Percentiles rank a stretch among this genome's conserved stretches.
Conservation (phyloP, 164 flowering plant genomes). For the Annona squamosa region DNA sequence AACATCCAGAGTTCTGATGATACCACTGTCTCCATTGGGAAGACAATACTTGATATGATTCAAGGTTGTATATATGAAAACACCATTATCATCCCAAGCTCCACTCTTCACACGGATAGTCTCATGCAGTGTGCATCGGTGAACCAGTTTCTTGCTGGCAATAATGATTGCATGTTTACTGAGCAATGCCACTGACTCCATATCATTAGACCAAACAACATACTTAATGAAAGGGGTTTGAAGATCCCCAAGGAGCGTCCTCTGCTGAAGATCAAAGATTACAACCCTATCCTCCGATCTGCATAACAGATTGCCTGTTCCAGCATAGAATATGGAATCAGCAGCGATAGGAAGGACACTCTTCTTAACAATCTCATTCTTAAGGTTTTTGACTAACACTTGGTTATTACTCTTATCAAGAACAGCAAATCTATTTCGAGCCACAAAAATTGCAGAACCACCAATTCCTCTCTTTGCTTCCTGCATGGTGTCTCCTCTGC, state of each 20-base stretch:
- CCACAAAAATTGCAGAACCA: constrained; percentile 74
- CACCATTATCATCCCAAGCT: constrained; percentile 89
- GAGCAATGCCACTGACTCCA: constrained; percentile 87
- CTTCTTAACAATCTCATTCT: constrained; percentile 74
- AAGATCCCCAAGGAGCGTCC: constrained; percentile 78
- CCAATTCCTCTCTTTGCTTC: constrained; percentile 85
- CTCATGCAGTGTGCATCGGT: constrained; percentile 86
- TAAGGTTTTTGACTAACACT: constrained; percentile 68
- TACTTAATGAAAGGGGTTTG: constrained; percentile 76
- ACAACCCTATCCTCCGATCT: constrained; percentile 78
- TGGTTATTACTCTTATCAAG: constrained; percentile 79
- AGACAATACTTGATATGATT: constrained; percentile 87
- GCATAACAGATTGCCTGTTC: constrained; percentile 77
- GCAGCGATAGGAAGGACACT: constrained; percentile 56
- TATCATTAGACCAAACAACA: constrained; percentile 84
- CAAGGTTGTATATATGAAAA: constrained; percentile 80
- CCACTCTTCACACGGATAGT: constrained; percentile 92
- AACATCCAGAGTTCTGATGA: constrained; percentile 70
- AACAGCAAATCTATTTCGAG: constrained; percentile 86
- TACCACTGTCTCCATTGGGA: constrained; percentile 79
- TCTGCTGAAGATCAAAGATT: constrained; percentile 84
- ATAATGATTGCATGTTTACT: constrained; percentile 84
- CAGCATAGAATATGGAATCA: constrained; percentile 87
- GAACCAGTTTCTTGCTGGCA: constrained; percentile 78
- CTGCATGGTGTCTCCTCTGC: constrained; percentile 54